These are phyloP conservation scores for Metschnikowia gelsemii DNA, from an alignment of 805 yeast genomes.

Conservation along the genomic window DNA sequence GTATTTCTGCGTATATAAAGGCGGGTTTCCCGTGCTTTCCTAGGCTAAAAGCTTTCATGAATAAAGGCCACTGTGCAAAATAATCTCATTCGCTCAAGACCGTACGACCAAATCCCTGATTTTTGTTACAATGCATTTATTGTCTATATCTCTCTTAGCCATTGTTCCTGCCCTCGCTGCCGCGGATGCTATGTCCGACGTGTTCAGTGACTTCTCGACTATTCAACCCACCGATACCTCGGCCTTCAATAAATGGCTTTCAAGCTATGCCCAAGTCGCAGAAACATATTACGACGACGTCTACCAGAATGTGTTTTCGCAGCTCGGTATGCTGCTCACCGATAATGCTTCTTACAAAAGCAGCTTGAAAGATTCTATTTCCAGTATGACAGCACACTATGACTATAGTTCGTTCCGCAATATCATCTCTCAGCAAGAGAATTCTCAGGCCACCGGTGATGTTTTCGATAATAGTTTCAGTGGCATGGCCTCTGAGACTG, in stretches of 20 bases:
- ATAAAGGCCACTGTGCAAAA: too few relatives aligned
- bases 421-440: background rate
- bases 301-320: background rate
- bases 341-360: background rate
- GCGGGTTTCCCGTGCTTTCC: too few relatives aligned
- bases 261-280: background rate
- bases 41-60: too few relatives aligned
- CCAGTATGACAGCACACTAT: background rate
- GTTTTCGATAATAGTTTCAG: too few relatives aligned
- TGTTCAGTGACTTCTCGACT: constrained; percentile 1
- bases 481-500: too few relatives aligned
- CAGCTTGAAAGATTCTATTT: background rate
- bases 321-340: background rate
- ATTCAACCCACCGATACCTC: constrained; percentile 1
- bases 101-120: too few relatives aligned
- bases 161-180: constrained; percentile 9
- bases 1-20: too few relatives aligned
- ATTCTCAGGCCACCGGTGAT: too few relatives aligned
- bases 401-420: background rate
- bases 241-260: constrained; percentile 5
- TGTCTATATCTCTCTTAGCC: constrained; percentile 1
- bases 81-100: too few relatives aligned
- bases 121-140: constrained; percentile 8
- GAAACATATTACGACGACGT: background rate
- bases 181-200: constrained; percentile 7